Evolutionary conservation across 352 stramenopile genomes (phyloP).

Genomic region (Phytophthora quininea): DNA sequence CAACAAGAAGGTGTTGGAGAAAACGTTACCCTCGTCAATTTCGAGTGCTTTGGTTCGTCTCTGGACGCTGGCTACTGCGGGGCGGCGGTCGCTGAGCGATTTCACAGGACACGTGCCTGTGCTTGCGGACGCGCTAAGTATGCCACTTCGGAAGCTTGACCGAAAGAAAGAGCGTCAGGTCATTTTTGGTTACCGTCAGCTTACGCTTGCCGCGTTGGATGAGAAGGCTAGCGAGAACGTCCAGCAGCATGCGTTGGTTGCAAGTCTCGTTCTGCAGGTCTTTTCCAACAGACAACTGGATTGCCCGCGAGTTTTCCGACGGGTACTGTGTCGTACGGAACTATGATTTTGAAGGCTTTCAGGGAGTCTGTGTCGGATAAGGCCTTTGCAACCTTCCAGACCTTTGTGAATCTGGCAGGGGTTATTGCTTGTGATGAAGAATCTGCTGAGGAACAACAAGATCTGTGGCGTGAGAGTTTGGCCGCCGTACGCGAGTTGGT

Average conservation of each 20-base stretch:
- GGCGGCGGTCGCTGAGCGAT: slow-evolving; percentile 60
- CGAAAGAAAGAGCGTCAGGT: slow-evolving; percentile 84
- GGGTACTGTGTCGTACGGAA: slow-evolving; percentile 36
- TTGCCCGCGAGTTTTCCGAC: slow-evolving; percentile 56
- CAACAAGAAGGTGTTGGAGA: slow-evolving; percentile 75
- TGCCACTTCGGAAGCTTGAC: slow-evolving; percentile 80
- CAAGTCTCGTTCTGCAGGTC: slow-evolving; percentile 51
- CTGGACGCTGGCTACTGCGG: slow-evolving; percentile 74
- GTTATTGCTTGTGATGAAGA: slow-evolving; percentile 20
- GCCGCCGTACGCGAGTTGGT: slow-evolving; percentile 37
- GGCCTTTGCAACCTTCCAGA: slow-evolving; percentile 34
- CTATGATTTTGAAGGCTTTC: slow-evolving; percentile 55
- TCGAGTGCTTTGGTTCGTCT: slow-evolving; percentile 60
- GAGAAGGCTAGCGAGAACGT: slow-evolving; percentile 19
- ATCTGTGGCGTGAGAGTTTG: slow-evolving; percentile 31
- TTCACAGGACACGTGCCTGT: slow-evolving; percentile 66
- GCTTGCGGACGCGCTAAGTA: slow-evolving; percentile 66
- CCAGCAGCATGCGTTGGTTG: slow-evolving; percentile 30
- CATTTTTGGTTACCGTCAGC: slow-evolving; percentile 68
- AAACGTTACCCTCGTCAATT: slow-evolving; percentile 50
- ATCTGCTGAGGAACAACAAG: slow-evolving; percentile 15
- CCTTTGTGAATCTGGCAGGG: slow-evolving; percentile 26
- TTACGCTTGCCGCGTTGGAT: slow-evolving; percentile 52
- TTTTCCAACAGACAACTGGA: slow-evolving; percentile 75
- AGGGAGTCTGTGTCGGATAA: slow-evolving; percentile 39